Base-by-base conservation (phyloP, 805 yeast genomes). In the Candida piceae region DNA sequence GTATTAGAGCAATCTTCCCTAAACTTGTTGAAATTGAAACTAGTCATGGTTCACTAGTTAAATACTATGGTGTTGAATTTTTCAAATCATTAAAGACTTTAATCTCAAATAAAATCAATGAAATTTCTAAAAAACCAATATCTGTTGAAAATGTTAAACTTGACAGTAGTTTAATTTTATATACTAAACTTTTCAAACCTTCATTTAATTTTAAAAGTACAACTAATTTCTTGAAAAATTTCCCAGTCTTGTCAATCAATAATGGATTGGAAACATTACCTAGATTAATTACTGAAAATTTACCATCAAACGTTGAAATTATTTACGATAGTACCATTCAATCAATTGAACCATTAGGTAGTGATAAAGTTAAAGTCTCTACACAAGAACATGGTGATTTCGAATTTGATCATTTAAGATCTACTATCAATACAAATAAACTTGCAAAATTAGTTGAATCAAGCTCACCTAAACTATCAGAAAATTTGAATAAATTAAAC, bases 1-100 rank as follows among this genome's bases (percentile, higher is more conserved):
- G 95, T 63, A 77, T 82, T 0, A 62, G 72, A 16, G 67, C 83
- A 4, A 67, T 85, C 0, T 54, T 85, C 43, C 78, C 80, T 3
- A 49, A 59, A 8, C 49, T 86, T 46, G 76, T 69, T 32, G 63
- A 72, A 10, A 58, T 79, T 31, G 96, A 88, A 53, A 52, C 62
- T 20, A 58, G 72, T 6, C 62, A 74, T 52, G 85, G 88, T 0
- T 78, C 87, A 0, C 55, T 84, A 2, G 45, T 79, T 0, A 67
- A 63, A 37, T 70, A 77, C 1, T 53, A 65, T 44, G 28, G 75
- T 1, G 51, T 57, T n/a, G 62, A 68, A 18, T 40, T 59, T 39
- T 42, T 58, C 31, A 32, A 54, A 19, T 46, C 45, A 35, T 46
- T 52, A 41, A 35, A 21, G 43, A 38, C 19, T 11, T 24, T 12